These are phyloP conservation scores for Lactarius sanguifluus DNA, from an alignment of 768 basidiomycete species.

Conservation along the genomic window DNA sequence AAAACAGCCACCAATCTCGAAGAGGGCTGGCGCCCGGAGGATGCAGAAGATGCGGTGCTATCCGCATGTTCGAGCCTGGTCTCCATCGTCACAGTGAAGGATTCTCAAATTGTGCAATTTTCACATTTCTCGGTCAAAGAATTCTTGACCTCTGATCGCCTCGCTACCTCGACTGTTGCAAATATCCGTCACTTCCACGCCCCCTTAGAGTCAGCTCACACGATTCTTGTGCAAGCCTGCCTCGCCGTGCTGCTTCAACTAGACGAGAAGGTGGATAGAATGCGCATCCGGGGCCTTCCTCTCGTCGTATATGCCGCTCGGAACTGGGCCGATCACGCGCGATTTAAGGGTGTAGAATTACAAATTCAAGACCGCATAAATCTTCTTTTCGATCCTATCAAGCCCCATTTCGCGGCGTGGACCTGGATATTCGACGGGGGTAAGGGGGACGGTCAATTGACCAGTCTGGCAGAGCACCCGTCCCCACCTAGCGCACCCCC, in stretches of 20 bases:
- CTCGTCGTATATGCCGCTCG: neutral
- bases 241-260: constrained; percentile 2
- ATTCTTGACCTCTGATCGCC: constrained; percentile 9
- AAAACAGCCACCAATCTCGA: neutral
- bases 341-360: neutral
- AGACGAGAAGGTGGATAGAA: neutral
- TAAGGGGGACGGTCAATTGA: too few species aligned
- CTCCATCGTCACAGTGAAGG: neutral
- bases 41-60: constrained; percentile 6
- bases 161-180: neutral
- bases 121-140: constrained; percentile 10
- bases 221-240: neutral
- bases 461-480: neutral
- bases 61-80: neutral
- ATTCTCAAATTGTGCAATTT: neutral
- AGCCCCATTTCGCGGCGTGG: neutral
- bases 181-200: neutral
- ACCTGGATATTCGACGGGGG: neutral
- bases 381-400: neutral
- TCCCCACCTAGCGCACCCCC: neutral
- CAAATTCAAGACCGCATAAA: neutral
- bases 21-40: neutral
- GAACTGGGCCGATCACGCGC: constrained; percentile 10
- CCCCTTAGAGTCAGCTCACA: neutral
- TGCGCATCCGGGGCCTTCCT: neutral